Base-by-base conservation (phyloP, 2,329 filamentous ascomycete species). In the Herpotrichia juniperi region DNA sequence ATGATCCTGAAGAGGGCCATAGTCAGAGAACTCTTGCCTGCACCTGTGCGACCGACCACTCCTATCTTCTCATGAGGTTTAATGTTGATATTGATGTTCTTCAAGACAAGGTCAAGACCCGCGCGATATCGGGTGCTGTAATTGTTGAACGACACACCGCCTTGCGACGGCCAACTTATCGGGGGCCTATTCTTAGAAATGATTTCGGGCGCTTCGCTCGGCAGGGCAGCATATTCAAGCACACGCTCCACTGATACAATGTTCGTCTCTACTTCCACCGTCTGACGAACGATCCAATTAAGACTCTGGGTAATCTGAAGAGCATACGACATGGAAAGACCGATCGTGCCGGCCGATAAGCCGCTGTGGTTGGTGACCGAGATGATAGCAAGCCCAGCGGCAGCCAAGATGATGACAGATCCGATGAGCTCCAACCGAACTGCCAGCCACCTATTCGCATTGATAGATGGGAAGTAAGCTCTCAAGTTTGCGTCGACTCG, bases 231-330 rank as follows among this genome's bases (percentile, higher is more conserved):
- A 76, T 99, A 99, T 75, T 99, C 96, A 44, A 99, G 86, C 42
- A 99, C 93, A 68, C 94, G 89, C 81, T 99, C 94, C 31, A 99
- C 94, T 9, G 93, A 96, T 40, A 99, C 93, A 68, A 99, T 99
- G 76, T 99, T 99, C n/a, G 93, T 97, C 81, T 99, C 96, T n/a
- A 99, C 94, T 75, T 99, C 96, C 28, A 99, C 94, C 0, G 93
- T 97, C 77, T 99, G 94, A 53, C 96, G 87, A 46, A 99, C 94
- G 68, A 99, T 97, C 94, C 94, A 99, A 79, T 97, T 99, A 67
- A 99, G 83, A 30, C 93, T 96, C 62, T 93, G 90, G 1, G 94
- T 99, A 69, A 99, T 97, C 78, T 97, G 91, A 58, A 99, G 83
- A 32, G 93, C 94, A 76, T 97, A 97, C 42, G 93, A 96, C 92